Base-by-base conservation (phyloP, 2,329 filamentous ascomycete genomes). In the Aspergillus spinulosporus region DNA sequence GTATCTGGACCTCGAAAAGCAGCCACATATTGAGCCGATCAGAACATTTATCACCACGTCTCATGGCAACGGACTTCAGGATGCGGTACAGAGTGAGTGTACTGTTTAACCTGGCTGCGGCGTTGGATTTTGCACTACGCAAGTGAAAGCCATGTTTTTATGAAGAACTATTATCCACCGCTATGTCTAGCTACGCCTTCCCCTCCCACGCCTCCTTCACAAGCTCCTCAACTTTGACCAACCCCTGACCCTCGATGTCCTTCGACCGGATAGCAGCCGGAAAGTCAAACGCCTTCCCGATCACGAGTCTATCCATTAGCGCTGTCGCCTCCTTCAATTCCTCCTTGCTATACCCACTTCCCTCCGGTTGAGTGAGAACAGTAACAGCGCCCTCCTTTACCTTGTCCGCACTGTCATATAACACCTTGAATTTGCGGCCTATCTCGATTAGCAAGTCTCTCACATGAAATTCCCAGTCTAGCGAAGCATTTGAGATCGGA, bases 401-500 rank as follows among this genome's bases (percentile, higher is more conserved):
- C 51, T 72, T 64, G 43, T 76, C 59, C 48, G 71, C 12, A 44
- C 54, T 58, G 34, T 79, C 60, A 45, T 74, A 56, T 49, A 67
- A 63, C 28, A 79, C 58, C 5, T 73, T 21, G 58, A 77, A 68
- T 12, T 76, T 64, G n/a, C 60, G 63, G 2, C 70, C 72, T 67
- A 9, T 3, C 32, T 11, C 3, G 3, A 31, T 50, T 9, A 50
- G 54, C 36, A 9, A 12, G 21, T 21, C 21, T 21, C 21, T 21
- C 21, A 21, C 21, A 21, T 21, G 21, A 21, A 21, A 21, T 21
- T 21, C 21, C 21, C 21, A 21, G 21, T 21, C 21, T 21, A 21
- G 21, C 21, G 21, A 21, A 21, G 21, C 21, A 21, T 21, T 21
- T 21, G 21, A 21, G 21, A 21, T 21, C 21, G 21, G 21, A 21